Percentiles rank a stretch among this genome's conserved stretches.
Conservation (phyloP, 768 basidiomycete genomes). For the Boletus sensibilis region DNA sequence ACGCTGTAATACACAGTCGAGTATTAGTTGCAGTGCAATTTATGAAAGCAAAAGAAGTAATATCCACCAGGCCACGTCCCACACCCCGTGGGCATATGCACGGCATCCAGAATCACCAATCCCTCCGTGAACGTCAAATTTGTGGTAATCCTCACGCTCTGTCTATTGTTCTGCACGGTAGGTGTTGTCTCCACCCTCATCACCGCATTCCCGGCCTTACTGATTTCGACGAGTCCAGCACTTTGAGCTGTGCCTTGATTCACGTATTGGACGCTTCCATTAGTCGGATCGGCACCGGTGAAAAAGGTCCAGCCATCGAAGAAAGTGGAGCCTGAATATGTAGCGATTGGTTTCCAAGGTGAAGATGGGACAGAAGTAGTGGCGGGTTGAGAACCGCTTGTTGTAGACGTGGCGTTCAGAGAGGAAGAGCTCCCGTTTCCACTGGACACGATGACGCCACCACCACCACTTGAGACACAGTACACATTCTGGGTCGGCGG, state of each 20-base stretch:
- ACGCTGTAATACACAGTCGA: slow-evolving; percentile 29
- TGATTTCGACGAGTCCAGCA: slow-evolving; percentile 64
- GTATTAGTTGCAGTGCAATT: not conserved
- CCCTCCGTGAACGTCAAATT: slow-evolving; percentile 57
- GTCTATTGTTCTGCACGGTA: slow-evolving; percentile 62
- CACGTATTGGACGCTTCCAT: slow-evolving; percentile 68
- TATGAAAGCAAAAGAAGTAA: not conserved
- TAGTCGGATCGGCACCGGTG: slow-evolving; percentile 68
- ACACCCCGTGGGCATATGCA: slow-evolving; percentile 90
- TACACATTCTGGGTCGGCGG: slow-evolving; percentile 33
- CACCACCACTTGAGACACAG: slow-evolving; percentile 32
- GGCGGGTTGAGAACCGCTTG: slow-evolving; percentile 19
- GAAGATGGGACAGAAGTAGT: slow-evolving; percentile 38
- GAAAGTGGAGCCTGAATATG: slow-evolving; percentile 67
- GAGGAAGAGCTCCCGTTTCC: slow-evolving; percentile 22
- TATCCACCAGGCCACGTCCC: slow-evolving; percentile 71
- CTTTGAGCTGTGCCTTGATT: slow-evolving; percentile 57
- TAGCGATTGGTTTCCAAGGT: slow-evolving; percentile 57
- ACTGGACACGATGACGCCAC: slow-evolving; percentile 21
- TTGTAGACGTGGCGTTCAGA: slow-evolving; percentile 25
- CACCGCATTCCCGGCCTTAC: slow-evolving; percentile 69
- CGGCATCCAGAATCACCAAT: slow-evolving; percentile 77
- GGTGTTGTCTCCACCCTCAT: slow-evolving; percentile 90
- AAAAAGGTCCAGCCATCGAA: slow-evolving; percentile 83
- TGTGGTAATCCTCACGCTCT: slow-evolving; percentile 77